These are phyloP conservation scores for Ophiostoma perfectum DNA, from an alignment of 2,329 filamentous ascomycete species.

Conservation along the genomic window DNA sequence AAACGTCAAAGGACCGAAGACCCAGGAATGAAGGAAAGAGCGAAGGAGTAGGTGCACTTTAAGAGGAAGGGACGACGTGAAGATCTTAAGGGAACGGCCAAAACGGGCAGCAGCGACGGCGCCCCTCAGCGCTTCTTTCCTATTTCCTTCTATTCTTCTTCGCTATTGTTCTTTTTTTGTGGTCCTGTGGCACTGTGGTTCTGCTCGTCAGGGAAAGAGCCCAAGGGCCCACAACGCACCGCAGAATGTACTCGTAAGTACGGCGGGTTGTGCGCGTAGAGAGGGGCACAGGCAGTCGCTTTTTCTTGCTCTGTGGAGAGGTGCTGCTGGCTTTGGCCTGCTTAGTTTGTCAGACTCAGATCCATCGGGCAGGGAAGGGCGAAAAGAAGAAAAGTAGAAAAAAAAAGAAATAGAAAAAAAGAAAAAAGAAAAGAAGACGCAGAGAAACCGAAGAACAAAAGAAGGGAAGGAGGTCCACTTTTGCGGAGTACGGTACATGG, in stretches of 20 bases:
- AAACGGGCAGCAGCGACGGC: neutral
- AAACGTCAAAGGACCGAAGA: neutral
- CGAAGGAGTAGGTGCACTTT: neutral
- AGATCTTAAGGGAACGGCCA: neutral
- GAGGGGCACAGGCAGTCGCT: neutral
- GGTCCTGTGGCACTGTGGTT: too few relatives aligned
- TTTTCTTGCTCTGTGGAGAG: neutral
- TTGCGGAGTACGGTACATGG: neutral
- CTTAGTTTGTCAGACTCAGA: neutral
- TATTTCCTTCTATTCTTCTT: constrained; percentile 1
- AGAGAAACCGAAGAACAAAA: neutral
- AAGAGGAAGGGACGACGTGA: constrained; percentile 3
- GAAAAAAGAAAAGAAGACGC: neutral
- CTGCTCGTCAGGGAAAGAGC: neutral
- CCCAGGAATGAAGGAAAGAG: neutral
- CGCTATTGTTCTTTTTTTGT: neutral
- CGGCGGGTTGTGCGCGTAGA: neutral
- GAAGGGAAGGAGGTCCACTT: neutral
- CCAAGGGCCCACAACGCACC: neutral
- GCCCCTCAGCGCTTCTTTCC: neutral
- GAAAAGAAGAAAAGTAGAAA: neutral
- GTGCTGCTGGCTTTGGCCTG: neutral
- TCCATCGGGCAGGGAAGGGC: neutral
- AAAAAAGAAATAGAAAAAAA: neutral
- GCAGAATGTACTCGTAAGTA: neutral